Evolutionary conservation across 176 grass and related monocot species (phyloP).

Genomic region (Chrysopogon serrulatus): DNA sequence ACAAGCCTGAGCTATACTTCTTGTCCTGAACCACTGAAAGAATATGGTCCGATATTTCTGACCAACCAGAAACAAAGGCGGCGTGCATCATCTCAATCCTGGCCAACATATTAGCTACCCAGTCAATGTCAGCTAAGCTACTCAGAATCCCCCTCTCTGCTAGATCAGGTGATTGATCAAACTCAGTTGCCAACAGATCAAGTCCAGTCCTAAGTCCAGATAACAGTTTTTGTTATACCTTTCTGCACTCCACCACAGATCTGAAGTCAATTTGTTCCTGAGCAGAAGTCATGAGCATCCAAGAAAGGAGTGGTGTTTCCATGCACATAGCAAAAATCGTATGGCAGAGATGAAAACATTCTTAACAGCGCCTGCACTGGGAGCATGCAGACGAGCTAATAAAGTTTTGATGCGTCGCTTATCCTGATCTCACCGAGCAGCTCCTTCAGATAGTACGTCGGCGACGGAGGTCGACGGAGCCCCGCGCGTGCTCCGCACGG

Average conservation of each 20-base stretch:
- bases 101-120: conserved; percentile 57
- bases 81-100: conserved; percentile 82
- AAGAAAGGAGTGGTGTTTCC: conserved; percentile 49
- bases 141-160: conserved; percentile 55
- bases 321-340: conserved; percentile 56
- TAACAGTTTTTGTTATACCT: conserved; percentile 60
- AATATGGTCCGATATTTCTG: conserved; percentile 49
- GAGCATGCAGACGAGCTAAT: conserved; percentile 67
- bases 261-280: conserved; percentile 96
- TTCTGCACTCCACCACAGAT: conserved; percentile 44
- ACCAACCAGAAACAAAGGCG: conserved; percentile 84
- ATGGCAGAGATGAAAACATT: conserved; percentile 82
- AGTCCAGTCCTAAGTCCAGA: conserved; percentile 40
- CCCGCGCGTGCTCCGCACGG: no score
- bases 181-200: conserved; percentile 45
- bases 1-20: conserved; percentile 58
- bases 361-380: conserved; percentile 52
- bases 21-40: conserved; percentile 50
- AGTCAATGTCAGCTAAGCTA: conserved; percentile 72
- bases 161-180: conserved; percentile 51
- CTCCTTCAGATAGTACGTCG: no score
- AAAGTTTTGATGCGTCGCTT: no score
- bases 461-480: no score
- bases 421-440: no score
- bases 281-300: conserved; percentile 85